phyloP scores from a whole-genome alignment of 495 filamentous ascomycete genomes.

The Annulohypoxylon stygium region DNA sequence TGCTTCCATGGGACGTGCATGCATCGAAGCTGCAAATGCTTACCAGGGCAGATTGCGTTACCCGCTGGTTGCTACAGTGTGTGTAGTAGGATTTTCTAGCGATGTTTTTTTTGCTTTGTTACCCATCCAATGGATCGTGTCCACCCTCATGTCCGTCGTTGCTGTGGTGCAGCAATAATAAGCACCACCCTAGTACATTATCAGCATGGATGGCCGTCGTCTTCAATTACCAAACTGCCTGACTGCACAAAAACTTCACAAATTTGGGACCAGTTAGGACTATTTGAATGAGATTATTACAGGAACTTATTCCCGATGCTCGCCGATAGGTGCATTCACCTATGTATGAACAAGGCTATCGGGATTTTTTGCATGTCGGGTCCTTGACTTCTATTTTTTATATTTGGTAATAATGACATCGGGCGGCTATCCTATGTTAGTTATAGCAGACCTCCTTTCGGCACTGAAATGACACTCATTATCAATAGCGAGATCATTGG shows the following conservation, averaged over 20 bases:
- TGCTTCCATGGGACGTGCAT: slow-evolving; percentile 10
- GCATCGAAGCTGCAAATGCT: slow-evolving; percentile 11
- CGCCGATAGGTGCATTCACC: slow-evolving; percentile 8
- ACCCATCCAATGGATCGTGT: slow-evolving; percentile 16
- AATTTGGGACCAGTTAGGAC: slow-evolving; percentile 31
- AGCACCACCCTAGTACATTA: slow-evolving; percentile 43
- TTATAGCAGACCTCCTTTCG: slow-evolving; percentile 28
- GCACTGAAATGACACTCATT: slow-evolving; percentile 41
- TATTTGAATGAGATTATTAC: slow-evolving; percentile 32
- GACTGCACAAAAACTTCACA: slow-evolving; percentile 3
- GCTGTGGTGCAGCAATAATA: slow-evolving; percentile 39
- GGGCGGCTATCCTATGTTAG: slow-evolving; percentile 23
- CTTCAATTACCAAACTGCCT: not conserved
- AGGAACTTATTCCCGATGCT: slow-evolving; percentile 26
- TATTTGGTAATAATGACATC: slow-evolving; percentile 21
- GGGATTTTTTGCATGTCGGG: slow-evolving; percentile 27
- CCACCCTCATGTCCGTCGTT: slow-evolving; percentile 23
- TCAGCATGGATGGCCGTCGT: slow-evolving; percentile 38
- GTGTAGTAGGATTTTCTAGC: slow-evolving; percentile 33
- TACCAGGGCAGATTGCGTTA: slow-evolving; percentile 6
- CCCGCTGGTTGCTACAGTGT: slow-evolving; percentile 26
- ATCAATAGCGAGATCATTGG: slow-evolving; percentile 29
- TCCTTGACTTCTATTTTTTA: slow-evolving; percentile 25
- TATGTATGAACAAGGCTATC: slow-evolving; percentile 9
- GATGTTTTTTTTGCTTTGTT: slow-evolving; percentile 26